These are phyloP conservation scores for Thalia dealbata DNA, from an alignment of 176 grass and related monocot genomes.

Conservation along the genomic window DNA sequence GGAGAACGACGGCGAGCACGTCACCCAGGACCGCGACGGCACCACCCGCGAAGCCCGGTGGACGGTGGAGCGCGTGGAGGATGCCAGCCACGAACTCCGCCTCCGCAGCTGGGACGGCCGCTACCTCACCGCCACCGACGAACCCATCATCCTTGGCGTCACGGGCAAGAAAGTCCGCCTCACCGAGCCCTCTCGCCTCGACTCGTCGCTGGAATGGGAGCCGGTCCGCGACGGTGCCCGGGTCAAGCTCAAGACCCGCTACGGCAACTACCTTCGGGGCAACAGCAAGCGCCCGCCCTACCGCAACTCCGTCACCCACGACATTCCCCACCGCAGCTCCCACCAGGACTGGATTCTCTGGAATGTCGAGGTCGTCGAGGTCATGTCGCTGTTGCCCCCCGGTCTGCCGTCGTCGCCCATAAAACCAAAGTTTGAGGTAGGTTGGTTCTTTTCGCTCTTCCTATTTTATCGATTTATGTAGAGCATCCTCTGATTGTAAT, in stretches of 20 bases:
- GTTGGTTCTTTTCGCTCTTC: background rate
- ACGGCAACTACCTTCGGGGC: constrained; percentile 23
- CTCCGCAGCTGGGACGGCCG: constrained; percentile 61
- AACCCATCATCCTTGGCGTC: constrained; percentile 40
- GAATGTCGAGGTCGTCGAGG: constrained; percentile 11
- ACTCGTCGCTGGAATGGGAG: constrained; percentile 81
- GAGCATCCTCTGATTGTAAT: background rate
- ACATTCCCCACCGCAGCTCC: constrained; percentile 22
- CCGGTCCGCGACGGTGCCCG: constrained; percentile 8
- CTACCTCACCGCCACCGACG: constrained; percentile 77
- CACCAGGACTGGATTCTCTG: constrained; percentile 22
- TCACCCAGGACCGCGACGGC: constrained; percentile 52
- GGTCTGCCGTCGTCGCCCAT: background rate
- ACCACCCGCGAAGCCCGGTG: constrained; percentile 48
- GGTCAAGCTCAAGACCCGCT: constrained; percentile 21
- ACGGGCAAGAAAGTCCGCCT: constrained; percentile 57
- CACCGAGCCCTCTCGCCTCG: constrained; percentile 41
- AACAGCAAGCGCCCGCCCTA: constrained; percentile 18
- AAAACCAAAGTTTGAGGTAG: constrained; percentile 1
- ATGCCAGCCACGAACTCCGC: constrained; percentile 38
- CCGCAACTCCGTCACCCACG: constrained; percentile 25
- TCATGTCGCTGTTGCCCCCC: background rate
- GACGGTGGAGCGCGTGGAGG: constrained; percentile 47
- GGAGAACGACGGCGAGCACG: constrained; percentile 59
- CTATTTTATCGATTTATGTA: background rate